A percentile compares a stretch with the other conserved stretches of the same genome.
These are phyloP conservation scores for Cynanchum wilfordii DNA, from an alignment of 257 asterid genomes.

Conservation along the genomic window DNA sequence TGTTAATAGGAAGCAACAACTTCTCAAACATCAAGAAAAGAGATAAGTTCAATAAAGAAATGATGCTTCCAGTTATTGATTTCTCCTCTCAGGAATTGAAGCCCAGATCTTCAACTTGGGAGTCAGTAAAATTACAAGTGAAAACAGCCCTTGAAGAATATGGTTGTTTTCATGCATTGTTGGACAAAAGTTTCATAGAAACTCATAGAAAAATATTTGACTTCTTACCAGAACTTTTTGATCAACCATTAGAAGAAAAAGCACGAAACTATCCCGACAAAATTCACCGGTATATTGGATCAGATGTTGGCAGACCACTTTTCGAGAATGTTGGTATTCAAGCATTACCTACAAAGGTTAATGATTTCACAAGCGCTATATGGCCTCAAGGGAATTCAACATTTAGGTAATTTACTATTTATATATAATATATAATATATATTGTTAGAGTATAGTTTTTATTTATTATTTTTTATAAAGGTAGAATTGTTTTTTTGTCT, in stretches of 20 bases:
- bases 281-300: conserved; percentile 39
- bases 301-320: conserved; percentile 30
- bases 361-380: conserved; percentile 26
- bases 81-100: conserved; percentile 16
- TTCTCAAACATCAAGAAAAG: too few relatives aligned
- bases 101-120: conserved; percentile 21
- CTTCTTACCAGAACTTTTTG: conserved; percentile 25
- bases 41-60: too few relatives aligned
- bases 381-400: conserved; percentile 44
- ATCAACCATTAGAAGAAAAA: conserved; percentile 36
- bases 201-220: conserved; percentile 23
- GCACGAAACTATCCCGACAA: conserved; percentile 24
- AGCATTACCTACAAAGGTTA: conserved; percentile 16
- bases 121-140: conserved; percentile 20
- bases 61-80: conserved; percentile 29
- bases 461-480: too few relatives aligned
- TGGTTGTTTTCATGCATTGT: conserved; percentile 40
- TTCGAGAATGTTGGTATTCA: conserved; percentile 46
- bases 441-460: too few relatives aligned
- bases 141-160: conserved; percentile 33
- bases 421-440: too few relatives aligned
- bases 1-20: too few relatives aligned
- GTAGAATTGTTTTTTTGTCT: too few relatives aligned
- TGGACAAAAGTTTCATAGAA: conserved; percentile 16
- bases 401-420: conserved; percentile 27